A percentile compares a stretch with the other conserved stretches of the same genome.
These are phyloP conservation scores for Umbelopsis sp. DNA, from an alignment of 371 early-diverging fungal species.

Conservation along the genomic window DNA sequence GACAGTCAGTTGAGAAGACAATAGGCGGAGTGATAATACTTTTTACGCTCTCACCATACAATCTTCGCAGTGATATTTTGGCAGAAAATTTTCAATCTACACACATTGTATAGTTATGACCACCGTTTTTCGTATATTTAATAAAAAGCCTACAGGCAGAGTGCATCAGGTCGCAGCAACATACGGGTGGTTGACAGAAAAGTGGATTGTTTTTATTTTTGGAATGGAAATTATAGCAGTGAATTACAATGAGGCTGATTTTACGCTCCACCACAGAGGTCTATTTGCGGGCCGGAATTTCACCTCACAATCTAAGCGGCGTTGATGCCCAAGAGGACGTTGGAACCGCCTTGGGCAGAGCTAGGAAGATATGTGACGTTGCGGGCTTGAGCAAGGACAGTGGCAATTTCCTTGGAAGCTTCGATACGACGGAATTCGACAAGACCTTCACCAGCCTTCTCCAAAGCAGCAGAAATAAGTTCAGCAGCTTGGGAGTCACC, in stretches of 20 bases:
- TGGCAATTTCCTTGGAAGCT: conserved; percentile 96
- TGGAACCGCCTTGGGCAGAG: conserved; percentile 30
- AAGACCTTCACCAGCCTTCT: conserved; percentile 8
- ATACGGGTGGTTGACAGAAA: background rate
- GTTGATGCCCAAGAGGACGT: conserved; percentile 58
- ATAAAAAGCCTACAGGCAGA: background rate
- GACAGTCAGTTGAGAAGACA: conserved; percentile 64
- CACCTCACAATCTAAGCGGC: conserved; percentile 21
- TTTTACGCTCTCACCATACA: too few relatives aligned
- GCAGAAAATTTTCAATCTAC: background rate
- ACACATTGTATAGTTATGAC: conserved; percentile 10
- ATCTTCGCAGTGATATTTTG: background rate
- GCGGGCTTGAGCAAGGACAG: conserved; percentile 79
- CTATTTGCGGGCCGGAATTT: background rate
- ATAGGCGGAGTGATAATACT: conserved; percentile 14
- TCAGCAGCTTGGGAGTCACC: conserved; percentile 96
- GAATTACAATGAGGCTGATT: conserved; percentile 2
- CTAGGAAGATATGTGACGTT: conserved; percentile 94
- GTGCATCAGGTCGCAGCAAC: background rate
- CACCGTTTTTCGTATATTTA: background rate
- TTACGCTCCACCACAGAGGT: background rate
- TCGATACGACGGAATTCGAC: conserved; percentile 11
- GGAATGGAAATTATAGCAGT: background rate
- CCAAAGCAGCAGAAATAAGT: conserved; percentile 23
- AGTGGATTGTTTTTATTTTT: conserved; percentile 2